Percentiles rank a stretch among this genome's conserved stretches.
phyloP scores from a whole-genome alignment of 192 early-diverging fungal genomes.

The Umbelopsis vinacea region DNA sequence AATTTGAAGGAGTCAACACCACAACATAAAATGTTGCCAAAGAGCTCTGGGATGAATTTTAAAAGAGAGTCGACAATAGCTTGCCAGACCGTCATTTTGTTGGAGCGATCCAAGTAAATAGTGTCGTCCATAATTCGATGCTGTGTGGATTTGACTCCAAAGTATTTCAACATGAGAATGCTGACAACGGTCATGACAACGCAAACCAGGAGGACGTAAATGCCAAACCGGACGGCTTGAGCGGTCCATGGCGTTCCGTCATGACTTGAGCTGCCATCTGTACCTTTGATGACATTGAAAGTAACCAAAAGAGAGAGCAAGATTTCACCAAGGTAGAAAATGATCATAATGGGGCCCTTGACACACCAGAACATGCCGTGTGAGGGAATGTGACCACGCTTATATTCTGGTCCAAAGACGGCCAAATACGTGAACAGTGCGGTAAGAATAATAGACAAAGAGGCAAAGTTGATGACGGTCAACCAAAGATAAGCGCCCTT shows the following conservation, averaged over 20 bases:
- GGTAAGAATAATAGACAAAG: constrained; percentile 38
- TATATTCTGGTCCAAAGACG: constrained; percentile 36
- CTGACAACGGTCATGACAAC: constrained; percentile 27
- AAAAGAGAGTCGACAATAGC: constrained; percentile 41
- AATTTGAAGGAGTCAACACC: constrained; percentile 34
- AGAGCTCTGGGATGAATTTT: constrained; percentile 39
- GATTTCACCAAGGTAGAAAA: constrained; percentile 37
- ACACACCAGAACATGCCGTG: constrained; percentile 45
- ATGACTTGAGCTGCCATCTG: constrained; percentile 8
- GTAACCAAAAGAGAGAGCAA: constrained; percentile 19
- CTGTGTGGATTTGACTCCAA: constrained; percentile 4
- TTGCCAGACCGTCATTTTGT: constrained; percentile 5
- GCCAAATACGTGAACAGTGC: constrained; percentile 42
- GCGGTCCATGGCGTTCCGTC: constrained; percentile 30
- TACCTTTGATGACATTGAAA: constrained; percentile 30
- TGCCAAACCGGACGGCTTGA: constrained; percentile 33
- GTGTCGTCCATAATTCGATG: constrained; percentile 21
- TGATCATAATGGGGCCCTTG: constrained; percentile 38
- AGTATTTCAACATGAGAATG: constrained; percentile 34
- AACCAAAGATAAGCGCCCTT: constrained; percentile 43
- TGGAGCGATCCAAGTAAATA: not conserved
- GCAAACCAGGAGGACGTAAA: constrained; percentile 31
- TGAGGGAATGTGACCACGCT: constrained; percentile 21
- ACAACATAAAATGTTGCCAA: constrained; percentile 32
- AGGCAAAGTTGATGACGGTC: constrained; percentile 41